A percentile compares a stretch with the other conserved stretches of the same genome.
These are phyloP conservation scores for Teratosphaeria viscida DNA, from an alignment of 2,329 filamentous ascomycete genomes.

Conservation along the genomic window DNA sequence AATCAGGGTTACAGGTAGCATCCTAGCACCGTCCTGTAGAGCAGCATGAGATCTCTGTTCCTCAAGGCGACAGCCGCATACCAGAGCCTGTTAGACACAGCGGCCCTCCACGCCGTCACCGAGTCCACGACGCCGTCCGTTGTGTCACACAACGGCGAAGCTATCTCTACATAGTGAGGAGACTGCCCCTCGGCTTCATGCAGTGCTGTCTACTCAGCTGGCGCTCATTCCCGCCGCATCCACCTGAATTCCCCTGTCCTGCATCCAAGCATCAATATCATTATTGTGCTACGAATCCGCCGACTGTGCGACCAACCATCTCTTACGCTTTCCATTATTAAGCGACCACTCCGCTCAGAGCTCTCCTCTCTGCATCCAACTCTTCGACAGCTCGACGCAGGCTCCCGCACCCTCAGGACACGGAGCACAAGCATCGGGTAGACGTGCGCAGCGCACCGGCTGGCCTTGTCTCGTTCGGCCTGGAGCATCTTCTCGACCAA, in stretches of 20 bases:
- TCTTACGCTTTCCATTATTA: conserved; percentile 12
- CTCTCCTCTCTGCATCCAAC: neutral
- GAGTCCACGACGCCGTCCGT: neutral
- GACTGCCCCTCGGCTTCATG: conserved; percentile 5
- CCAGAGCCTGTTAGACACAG: neutral
- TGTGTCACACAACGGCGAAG: conserved; percentile 6
- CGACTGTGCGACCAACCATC: conserved; percentile 23
- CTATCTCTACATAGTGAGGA: conserved; percentile 6
- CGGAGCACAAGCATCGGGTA: neutral
- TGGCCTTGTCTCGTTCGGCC: neutral
- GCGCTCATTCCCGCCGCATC: conserved; percentile 4
- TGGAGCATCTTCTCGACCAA: neutral
- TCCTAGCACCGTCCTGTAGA: neutral
- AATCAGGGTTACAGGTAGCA: neutral
- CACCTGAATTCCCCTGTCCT: neutral
- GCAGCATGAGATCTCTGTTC: neutral
- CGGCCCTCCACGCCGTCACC: neutral
- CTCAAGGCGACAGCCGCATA: conserved; percentile 1
- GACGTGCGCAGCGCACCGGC: neutral
- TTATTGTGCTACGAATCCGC: conserved; percentile 19
- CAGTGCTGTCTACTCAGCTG: conserved; percentile 6
- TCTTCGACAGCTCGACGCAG: conserved; percentile 1
- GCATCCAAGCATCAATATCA: conserved; percentile 15
- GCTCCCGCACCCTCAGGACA: neutral
- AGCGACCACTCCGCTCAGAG: conserved; percentile 8